These are phyloP conservation scores for Ogataea hybrid DNA, from an alignment of 1,139 yeast genomes.

Conservation along the genomic window DNA sequence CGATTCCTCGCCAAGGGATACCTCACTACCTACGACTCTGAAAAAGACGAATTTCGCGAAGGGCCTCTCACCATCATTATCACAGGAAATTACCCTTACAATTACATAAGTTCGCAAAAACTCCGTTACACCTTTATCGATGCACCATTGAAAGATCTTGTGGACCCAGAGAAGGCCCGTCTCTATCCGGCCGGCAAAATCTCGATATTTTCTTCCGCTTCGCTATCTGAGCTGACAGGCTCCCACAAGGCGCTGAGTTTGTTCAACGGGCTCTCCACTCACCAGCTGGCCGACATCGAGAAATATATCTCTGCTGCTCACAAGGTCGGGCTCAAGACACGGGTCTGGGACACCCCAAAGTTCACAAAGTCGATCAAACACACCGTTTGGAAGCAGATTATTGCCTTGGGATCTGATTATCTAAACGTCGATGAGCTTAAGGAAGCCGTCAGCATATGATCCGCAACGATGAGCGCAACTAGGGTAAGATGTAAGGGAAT, in stretches of 20 bases:
- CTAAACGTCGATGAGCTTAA: slow-evolving; percentile 46
- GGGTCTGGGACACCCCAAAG: slow-evolving; percentile 53
- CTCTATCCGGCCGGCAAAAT: slow-evolving; percentile 19
- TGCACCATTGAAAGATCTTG: slow-evolving; percentile 30
- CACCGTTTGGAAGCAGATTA: slow-evolving; percentile 40
- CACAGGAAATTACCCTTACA: slow-evolving; percentile 42
- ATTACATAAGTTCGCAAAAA: slow-evolving; percentile 25
- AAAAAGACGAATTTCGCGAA: slow-evolving; percentile 28
- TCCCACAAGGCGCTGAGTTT: slow-evolving; percentile 12
- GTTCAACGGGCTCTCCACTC: slow-evolving; percentile 27
- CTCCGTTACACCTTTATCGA: slow-evolving; percentile 37
- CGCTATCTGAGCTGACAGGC: slow-evolving; percentile 24
- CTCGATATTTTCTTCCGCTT: slow-evolving; percentile 28
- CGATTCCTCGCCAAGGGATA: slow-evolving; percentile 38
- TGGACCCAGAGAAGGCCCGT: slow-evolving; percentile 13
- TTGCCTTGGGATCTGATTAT: slow-evolving; percentile 38
- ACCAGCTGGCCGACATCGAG: slow-evolving; percentile 31
- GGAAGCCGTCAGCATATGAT: slow-evolving; percentile 15
- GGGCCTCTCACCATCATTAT: slow-evolving; percentile 45
- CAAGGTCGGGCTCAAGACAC: slow-evolving; percentile 35
- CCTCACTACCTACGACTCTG: slow-evolving; percentile 35
- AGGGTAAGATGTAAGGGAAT: background rate
- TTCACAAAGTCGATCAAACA: slow-evolving; percentile 43
- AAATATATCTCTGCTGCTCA: slow-evolving; percentile 37
- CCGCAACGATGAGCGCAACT: background rate